Conservation (phyloP, 176 grass and related monocot species). For the Rhipidocladum racemiflorum region DNA sequence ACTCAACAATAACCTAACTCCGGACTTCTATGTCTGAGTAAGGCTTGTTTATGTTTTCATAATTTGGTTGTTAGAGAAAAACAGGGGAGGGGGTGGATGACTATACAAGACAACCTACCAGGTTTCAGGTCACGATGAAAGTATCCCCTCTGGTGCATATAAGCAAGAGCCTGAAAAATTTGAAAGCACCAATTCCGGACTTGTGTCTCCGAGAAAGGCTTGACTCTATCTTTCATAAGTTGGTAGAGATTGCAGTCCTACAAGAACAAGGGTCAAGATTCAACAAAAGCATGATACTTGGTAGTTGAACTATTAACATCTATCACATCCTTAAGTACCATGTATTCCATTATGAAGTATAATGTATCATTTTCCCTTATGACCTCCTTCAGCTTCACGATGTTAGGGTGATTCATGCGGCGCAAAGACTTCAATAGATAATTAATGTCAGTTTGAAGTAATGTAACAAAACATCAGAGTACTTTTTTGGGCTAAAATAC, state of each 20-base stretch:
- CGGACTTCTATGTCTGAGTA: background rate
- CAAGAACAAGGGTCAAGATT: slow-evolving; percentile 34
- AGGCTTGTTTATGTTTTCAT: background rate
- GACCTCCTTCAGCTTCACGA: slow-evolving; percentile 99
- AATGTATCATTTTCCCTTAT: slow-evolving; percentile 88
- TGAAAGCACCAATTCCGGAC: slow-evolving; percentile 98
- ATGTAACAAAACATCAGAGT: background rate
- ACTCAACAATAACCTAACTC: background rate
- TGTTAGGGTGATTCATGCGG: slow-evolving; percentile 93
- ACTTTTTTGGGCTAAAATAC: slow-evolving; percentile 39
- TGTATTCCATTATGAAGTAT: slow-evolving; percentile 96
- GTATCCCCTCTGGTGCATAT: slow-evolving; percentile 96
- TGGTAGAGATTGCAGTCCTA: slow-evolving; percentile 95
- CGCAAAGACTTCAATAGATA: slow-evolving; percentile 69
- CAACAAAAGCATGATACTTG: slow-evolving; percentile 16
- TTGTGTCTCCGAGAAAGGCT: slow-evolving; percentile 70
- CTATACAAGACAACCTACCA: slow-evolving; percentile 41
- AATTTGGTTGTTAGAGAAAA: background rate
- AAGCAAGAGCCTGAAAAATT: slow-evolving; percentile 96
- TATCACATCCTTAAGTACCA: slow-evolving; percentile 57
- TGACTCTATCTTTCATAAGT: slow-evolving; percentile 94
- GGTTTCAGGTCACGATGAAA: slow-evolving; percentile 99
- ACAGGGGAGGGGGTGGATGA: background rate
- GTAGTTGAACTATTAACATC: slow-evolving; percentile 3
- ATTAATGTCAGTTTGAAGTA: slow-evolving; percentile 29